Conservation (phyloP, 208 protist species). For the Leishmania tropica region DNA sequence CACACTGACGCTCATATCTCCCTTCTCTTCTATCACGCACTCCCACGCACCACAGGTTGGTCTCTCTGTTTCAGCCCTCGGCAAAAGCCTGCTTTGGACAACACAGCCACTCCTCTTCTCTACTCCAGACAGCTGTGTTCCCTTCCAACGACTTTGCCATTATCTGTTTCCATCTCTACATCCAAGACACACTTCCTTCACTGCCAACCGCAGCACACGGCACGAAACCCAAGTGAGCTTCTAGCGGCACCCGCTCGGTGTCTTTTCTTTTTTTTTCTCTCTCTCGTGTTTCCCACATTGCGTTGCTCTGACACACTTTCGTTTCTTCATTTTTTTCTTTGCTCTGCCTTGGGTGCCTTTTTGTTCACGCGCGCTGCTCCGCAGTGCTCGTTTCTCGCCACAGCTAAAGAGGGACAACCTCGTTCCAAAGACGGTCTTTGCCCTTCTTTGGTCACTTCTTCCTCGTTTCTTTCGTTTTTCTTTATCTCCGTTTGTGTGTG, state of each 20-base stretch:
- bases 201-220: background rate
- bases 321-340: background rate
- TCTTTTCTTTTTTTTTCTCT: background rate
- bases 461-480: background rate
- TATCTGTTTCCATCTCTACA: background rate
- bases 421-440: background rate
- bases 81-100: background rate
- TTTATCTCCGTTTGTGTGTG: background rate
- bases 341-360: background rate
- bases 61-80: background rate
- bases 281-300: background rate
- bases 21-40: background rate
- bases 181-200: background rate
- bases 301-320: background rate
- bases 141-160: background rate
- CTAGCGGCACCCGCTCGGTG: background rate
- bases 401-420: background rate
- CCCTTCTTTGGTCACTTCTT: background rate
- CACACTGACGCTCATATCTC: background rate
- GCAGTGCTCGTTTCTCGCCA: background rate
- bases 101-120: background rate
- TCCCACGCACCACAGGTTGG: background rate
- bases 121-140: no score
- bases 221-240: background rate
- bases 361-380: background rate